Evolutionary conservation across 1,284 basidiomycete genomes (phyloP).

Genomic region (Quambalaria eucalypti): DNA sequence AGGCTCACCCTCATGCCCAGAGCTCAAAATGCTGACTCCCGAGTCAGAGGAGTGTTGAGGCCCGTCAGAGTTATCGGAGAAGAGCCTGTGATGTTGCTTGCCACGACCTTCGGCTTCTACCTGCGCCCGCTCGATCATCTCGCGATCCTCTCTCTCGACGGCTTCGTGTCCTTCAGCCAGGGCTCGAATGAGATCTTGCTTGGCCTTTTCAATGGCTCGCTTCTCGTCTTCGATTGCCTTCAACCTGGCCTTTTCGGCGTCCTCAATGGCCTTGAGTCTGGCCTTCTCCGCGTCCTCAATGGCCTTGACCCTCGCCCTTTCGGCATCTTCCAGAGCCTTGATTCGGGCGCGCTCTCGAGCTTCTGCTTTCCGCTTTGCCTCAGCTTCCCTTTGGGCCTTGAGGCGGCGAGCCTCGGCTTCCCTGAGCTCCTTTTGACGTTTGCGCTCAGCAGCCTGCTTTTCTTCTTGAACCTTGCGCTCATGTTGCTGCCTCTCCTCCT

Average conservation of each 20-base stretch:
- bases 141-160: not conserved
- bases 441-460: not conserved
- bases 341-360: not conserved
- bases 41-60: not conserved
- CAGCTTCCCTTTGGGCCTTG: not conserved
- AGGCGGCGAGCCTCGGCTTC: not conserved
- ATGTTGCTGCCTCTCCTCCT: not conserved
- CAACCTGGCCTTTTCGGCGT: not conserved
- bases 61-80: too few species aligned
- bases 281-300: constrained; percentile 1
- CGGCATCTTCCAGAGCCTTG: not conserved
- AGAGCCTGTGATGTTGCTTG: not conserved
- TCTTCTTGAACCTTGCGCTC: not conserved
- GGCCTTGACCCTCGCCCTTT: not conserved
- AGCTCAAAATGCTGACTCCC: not conserved
- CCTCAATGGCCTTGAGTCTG: not conserved
- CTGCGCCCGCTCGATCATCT: not conserved
- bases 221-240: constrained; percentile 1
- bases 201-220: not conserved
- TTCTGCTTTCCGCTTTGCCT: not conserved
- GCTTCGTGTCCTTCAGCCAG: not conserved
- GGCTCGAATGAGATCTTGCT: not conserved
- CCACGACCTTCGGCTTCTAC: not conserved
- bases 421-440: not conserved
- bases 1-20: not conserved